These are phyloP conservation scores for Termitomyces eurrhizus DNA, from an alignment of 768 basidiomycete species.

Conservation along the genomic window DNA sequence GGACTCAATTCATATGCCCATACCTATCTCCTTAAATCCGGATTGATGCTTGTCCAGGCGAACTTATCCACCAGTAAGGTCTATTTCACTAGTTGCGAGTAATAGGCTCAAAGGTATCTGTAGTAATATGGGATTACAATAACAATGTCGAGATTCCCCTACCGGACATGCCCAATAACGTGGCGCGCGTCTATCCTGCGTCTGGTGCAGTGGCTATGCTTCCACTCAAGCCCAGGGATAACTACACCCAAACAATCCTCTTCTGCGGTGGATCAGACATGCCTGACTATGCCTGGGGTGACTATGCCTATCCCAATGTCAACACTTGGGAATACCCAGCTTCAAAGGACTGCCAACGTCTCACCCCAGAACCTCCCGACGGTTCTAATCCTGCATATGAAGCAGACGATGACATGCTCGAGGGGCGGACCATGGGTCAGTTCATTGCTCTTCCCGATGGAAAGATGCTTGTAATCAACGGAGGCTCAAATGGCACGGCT, in stretches of 20 bases:
- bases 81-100: background rate
- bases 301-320: slow-evolving; percentile 67
- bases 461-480: slow-evolving; percentile 75
- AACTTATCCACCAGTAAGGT: slow-evolving; percentile 70
- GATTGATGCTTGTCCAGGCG: slow-evolving; percentile 77
- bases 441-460: slow-evolving; percentile 81
- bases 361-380: slow-evolving; percentile 80
- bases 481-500: slow-evolving; percentile 75
- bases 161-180: slow-evolving; percentile 67
- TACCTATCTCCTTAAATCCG: slow-evolving; percentile 69
- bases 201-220: slow-evolving; percentile 87
- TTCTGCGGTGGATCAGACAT: slow-evolving; percentile 91
- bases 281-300: slow-evolving; percentile 66
- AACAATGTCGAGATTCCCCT: slow-evolving; percentile 57
- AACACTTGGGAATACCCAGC: slow-evolving; percentile 73
- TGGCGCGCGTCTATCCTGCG: slow-evolving; percentile 84
- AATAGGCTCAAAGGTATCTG: too few relatives aligned
- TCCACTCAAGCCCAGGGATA: slow-evolving; percentile 84
- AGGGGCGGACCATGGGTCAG: slow-evolving; percentile 86
- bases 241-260: slow-evolving; percentile 77
- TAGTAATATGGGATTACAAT: slow-evolving; percentile 48
- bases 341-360: slow-evolving; percentile 70
- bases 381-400: slow-evolving; percentile 55
- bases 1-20: slow-evolving; percentile 78
- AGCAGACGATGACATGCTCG: slow-evolving; percentile 72